These are phyloP conservation scores for Aureobasidium leucospermi DNA, from an alignment of 2,329 filamentous ascomycete genomes.

Conservation along the genomic window DNA sequence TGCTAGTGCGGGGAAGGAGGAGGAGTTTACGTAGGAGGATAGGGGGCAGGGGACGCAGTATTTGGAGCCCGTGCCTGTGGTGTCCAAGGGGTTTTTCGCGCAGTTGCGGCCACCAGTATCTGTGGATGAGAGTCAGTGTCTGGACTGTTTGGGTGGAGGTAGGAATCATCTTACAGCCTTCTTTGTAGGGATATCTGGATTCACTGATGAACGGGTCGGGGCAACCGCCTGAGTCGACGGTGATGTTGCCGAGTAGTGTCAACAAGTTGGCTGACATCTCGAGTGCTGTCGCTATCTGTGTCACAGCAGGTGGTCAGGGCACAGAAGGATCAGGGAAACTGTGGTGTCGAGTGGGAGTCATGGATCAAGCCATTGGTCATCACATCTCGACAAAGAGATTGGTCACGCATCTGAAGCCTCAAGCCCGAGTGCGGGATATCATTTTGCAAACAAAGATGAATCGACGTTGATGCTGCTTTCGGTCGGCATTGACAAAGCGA, in stretches of 20 bases:
- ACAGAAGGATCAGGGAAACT: too few relatives aligned
- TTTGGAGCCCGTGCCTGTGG: slow-evolving; percentile 17
- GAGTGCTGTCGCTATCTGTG: neutral
- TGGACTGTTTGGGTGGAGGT: neutral
- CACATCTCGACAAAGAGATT: too few relatives aligned
- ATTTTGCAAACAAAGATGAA: too few relatives aligned
- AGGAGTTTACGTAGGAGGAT: slow-evolving; percentile 61
- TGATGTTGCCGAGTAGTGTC: slow-evolving; percentile 16
- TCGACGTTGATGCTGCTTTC: too few relatives aligned
- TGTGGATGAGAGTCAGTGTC: neutral
- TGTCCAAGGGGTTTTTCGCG: slow-evolving; percentile 21
- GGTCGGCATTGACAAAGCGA: too few relatives aligned
- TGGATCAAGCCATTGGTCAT: too few relatives aligned
- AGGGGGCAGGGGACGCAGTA: slow-evolving; percentile 85
- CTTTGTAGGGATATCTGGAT: slow-evolving; percentile 18
- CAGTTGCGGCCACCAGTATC: slow-evolving; percentile 21
- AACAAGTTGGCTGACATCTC: neutral
- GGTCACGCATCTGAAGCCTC: too few relatives aligned
- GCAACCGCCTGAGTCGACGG: slow-evolving; percentile 21
- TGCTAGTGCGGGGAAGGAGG: slow-evolving; percentile 48
- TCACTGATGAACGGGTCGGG: slow-evolving; percentile 23
- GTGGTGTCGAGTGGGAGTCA: too few relatives aligned
- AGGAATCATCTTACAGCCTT: slow-evolving; percentile 20
- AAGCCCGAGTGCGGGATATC: too few relatives aligned
- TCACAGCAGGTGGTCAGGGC: too few relatives aligned